Evolutionary conservation across 441 rosid genomes (phyloP).

Genomic region (Geranium incanum): DNA sequence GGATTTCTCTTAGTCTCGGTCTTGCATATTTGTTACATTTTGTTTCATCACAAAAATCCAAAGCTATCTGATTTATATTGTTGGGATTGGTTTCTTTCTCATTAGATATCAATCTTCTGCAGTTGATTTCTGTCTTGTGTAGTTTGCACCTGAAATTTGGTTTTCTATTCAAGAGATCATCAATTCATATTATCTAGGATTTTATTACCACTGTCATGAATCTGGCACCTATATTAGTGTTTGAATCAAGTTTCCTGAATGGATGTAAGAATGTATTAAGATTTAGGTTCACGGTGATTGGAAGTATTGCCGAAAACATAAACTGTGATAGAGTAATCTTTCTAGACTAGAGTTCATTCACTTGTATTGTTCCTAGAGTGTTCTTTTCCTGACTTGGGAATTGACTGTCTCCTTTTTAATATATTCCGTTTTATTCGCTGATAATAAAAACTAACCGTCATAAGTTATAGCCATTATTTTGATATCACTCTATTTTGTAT

Average conservation of each 20-base stretch:
- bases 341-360: too few relatives aligned
- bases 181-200: neutral
- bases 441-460: neutral
- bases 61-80: neutral
- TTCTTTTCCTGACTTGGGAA: too few relatives aligned
- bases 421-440: too few relatives aligned
- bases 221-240: neutral
- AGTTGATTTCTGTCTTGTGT: neutral
- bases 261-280: neutral
- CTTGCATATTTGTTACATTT: neutral
- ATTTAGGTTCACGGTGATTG: neutral
- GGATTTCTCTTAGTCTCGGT: neutral
- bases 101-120: neutral
- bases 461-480: neutral
- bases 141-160: neutral
- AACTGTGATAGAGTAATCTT: neutral
- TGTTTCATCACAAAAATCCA: neutral
- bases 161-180: neutral
- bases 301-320: neutral
- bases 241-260: neutral
- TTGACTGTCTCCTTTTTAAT: too few relatives aligned
- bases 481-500: neutral
- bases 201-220: neutral
- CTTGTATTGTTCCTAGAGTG: too few relatives aligned
- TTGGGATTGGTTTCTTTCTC: neutral